Conservation (phyloP, 148 eudicot genomes). For the Vaccinium darrowii region DNA sequence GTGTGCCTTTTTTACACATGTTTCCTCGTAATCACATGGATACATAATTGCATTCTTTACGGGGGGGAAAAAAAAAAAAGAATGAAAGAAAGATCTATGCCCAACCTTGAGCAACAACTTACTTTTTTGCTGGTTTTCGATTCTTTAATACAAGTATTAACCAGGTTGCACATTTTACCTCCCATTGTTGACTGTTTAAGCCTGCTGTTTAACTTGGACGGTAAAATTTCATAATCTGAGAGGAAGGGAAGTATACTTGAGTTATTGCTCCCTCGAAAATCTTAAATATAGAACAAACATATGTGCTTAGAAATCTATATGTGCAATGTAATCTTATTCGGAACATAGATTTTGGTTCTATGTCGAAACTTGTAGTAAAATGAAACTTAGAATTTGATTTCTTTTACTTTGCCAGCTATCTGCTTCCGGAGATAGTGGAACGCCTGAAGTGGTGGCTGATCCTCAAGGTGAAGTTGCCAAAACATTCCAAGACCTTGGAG, state of each 20-base stretch:
- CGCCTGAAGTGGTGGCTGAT: slow-evolving; percentile 92
- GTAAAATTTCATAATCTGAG: background rate
- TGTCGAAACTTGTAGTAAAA: background rate
- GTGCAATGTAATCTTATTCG: background rate
- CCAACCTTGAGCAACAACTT: background rate
- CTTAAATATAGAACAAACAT: background rate
- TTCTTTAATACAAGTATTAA: background rate
- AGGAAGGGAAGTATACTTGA: background rate
- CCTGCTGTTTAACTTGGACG: background rate
- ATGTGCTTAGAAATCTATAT: background rate
- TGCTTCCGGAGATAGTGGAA: slow-evolving; percentile 97
- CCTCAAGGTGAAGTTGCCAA: slow-evolving; percentile 88
- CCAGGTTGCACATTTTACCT: background rate
- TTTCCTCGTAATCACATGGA: background rate
- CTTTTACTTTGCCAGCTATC: slow-evolving; percentile 58
- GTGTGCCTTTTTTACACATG: background rate
- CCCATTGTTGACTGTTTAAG: background rate
- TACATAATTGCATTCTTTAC: background rate
- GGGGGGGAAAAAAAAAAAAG: background rate
- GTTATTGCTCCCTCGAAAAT: too few relatives aligned
- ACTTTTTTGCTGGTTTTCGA: background rate
- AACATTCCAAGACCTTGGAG: slow-evolving; percentile 88
- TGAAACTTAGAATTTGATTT: background rate
- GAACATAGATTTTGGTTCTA: background rate
- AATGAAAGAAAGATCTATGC: background rate